Conservation (phyloP, 2,329 filamentous ascomycete species). For the Apiospora hydei region DNA sequence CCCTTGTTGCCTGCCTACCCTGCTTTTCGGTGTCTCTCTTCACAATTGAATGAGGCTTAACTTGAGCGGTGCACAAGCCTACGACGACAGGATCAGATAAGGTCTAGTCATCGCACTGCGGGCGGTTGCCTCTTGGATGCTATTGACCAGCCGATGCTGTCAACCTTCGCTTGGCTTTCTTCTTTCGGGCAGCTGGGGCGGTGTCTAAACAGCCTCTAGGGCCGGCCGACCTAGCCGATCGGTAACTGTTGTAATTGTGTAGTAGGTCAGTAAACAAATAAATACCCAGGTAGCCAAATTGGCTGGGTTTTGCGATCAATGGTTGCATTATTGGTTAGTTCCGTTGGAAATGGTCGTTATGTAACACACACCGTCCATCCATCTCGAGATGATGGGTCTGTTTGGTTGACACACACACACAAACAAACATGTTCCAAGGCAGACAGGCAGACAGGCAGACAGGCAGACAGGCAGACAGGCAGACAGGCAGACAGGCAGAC, state of each 20-base stretch:
- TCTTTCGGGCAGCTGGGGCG: not conserved
- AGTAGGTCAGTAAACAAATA: not conserved
- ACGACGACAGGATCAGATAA: not conserved
- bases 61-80: not conserved
- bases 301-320: not conserved
- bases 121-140: not conserved
- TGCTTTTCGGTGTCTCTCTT: not conserved
- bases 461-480: no score
- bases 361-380: not conserved
- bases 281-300: not conserved
- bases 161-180: conserved; percentile 12
- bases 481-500: no score
- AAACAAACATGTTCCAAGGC: not conserved
- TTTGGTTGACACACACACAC: not conserved
- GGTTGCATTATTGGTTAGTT: not conserved
- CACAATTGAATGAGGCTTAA: conserved; percentile 6
- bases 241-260: not conserved
- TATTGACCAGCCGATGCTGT: not conserved
- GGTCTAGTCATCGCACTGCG: not conserved
- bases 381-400: not conserved
- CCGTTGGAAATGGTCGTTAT: not conserved
- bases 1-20: not conserved
- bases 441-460: no score
- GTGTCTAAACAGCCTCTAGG: not conserved
- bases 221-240: conserved; percentile 5